Conservation (phyloP, 202 grass and related monocot species). For the Setaria italica region DNA sequence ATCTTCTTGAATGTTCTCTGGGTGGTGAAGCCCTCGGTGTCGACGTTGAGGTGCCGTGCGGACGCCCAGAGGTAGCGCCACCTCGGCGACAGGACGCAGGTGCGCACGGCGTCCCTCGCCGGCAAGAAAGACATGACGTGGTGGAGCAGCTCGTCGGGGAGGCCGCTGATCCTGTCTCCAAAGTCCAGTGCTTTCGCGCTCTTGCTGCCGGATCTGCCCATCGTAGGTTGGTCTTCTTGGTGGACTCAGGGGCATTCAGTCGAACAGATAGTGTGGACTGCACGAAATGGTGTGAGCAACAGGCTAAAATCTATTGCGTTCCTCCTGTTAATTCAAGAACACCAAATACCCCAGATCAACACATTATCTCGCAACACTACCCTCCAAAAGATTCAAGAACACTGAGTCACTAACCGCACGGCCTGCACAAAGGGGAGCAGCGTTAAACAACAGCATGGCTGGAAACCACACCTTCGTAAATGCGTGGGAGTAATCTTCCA, state of each 20-base stretch:
- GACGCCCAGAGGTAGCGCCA: constrained; percentile 30
- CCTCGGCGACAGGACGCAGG: constrained; percentile 28
- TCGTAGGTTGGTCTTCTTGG: neutral
- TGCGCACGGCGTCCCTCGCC: constrained; percentile 18
- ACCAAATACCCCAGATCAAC: neutral
- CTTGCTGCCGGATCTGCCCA: neutral
- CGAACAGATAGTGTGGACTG: neutral
- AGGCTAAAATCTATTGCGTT: neutral
- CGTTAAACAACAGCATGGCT: too few species aligned
- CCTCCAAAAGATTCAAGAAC: too few species aligned
- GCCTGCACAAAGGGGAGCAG: too few species aligned
- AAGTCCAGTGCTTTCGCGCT: neutral
- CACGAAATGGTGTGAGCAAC: neutral
- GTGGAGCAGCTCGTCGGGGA: constrained; percentile 28
- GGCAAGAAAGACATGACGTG: constrained; percentile 33
- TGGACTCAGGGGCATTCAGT: neutral
- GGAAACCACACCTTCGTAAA: too few species aligned
- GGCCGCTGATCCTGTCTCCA: constrained; percentile 24
- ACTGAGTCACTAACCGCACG: too few species aligned
- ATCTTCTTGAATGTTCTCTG: neutral
- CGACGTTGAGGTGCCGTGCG: neutral
- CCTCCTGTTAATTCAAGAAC: neutral
- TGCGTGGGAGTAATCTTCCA: too few species aligned
- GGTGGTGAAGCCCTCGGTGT: neutral
- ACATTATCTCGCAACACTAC: neutral